A percentile compares a stretch with the other conserved stretches of the same genome.
Evolutionary conservation across 345 rosid species (phyloP).

Genomic region (Lagerstroemia speciosa): DNA sequence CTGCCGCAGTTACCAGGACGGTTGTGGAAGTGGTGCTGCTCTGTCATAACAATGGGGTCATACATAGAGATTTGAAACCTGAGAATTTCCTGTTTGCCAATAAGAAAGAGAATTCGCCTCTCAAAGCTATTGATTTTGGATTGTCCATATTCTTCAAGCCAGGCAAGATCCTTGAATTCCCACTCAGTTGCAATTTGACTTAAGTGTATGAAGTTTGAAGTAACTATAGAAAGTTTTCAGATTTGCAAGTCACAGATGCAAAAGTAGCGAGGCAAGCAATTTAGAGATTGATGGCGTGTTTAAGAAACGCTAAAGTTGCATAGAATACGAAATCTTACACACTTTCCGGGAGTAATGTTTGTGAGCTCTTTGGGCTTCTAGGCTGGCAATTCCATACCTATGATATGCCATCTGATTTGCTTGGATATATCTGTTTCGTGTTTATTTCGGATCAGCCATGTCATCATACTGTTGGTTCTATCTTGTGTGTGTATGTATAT

Average conservation of each 20-base stretch:
- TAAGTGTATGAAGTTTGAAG: background rate
- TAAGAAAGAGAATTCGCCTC: slow-evolving; percentile 97
- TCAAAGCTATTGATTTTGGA: slow-evolving; percentile 98
- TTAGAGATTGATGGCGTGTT: too few species aligned
- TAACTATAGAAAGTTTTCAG: background rate
- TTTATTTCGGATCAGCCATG: background rate
- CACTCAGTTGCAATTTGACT: background rate
- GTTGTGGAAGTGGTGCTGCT: slow-evolving; percentile 94
- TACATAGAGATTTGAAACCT: slow-evolving; percentile 97
- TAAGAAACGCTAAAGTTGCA: background rate
- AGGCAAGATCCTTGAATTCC: slow-evolving; percentile 33
- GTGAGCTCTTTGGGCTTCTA: background rate
- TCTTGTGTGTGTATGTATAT: too few species aligned
- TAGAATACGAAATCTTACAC: background rate
- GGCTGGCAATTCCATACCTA: background rate
- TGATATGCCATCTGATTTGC: background rate
- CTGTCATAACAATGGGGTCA: slow-evolving; percentile 93
- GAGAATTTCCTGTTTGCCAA: slow-evolving; percentile 96
- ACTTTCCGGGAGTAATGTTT: background rate
- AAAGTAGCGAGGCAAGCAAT: too few species aligned
- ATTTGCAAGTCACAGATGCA: background rate
- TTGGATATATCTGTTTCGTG: background rate
- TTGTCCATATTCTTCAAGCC: slow-evolving; percentile 98
- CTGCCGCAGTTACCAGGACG: slow-evolving; percentile 82
- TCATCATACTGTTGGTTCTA: too few species aligned